Evolutionary conservation across 257 asterid genomes (phyloP), one percentile per base, ranked within the genome.

Genomic region (Marsdenia floribunda): DNA sequence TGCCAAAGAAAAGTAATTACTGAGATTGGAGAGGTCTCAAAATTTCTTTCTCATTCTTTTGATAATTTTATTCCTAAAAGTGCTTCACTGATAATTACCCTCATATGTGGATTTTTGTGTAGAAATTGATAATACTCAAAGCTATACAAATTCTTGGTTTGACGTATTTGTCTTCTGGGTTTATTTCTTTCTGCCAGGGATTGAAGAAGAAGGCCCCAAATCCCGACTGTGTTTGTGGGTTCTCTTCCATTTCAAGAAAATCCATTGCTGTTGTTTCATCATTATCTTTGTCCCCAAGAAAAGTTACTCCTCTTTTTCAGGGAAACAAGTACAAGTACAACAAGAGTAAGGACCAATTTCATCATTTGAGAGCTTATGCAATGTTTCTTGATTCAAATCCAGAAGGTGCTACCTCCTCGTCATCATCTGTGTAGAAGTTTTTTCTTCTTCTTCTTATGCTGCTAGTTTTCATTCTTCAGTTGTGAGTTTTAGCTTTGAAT

Each of bases 91-190:
- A 61, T 61, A 5, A 1, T 11, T 61, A 26, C 68, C 68, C 35
- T 15, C 68, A 4, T 37, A 37, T 35, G 70, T 37, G 15, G n/a
- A 8, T 44, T 29, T 33, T 15, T 61, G 33, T 13, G 24, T 24
- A 46, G 57, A 46, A 47, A 69, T 44, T 71, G 74, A 91, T 81
- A 78, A 93, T 93, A 97, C 89, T 93, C 68, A 91, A 90, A 79
- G 85, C 91, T 29, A 84, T 88, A 79, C 98, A 88, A 76, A 86
- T 88, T 89, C 83, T 89, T 80, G 96, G 91, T 83, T 86, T 92
- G n/a, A 87, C 96, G 59, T 85, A 85, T 50, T 79, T 89, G 16
- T 74, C 90, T 40, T 46, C 88, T 74, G 94, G 89, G 59, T 81
- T 86, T 74, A 78, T 82, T 57, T 80, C 87, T 79, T 73, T 84